Evolutionary conservation across 139 green algal species (phyloP).

Genomic region (Tetraselmis chui): DNA sequence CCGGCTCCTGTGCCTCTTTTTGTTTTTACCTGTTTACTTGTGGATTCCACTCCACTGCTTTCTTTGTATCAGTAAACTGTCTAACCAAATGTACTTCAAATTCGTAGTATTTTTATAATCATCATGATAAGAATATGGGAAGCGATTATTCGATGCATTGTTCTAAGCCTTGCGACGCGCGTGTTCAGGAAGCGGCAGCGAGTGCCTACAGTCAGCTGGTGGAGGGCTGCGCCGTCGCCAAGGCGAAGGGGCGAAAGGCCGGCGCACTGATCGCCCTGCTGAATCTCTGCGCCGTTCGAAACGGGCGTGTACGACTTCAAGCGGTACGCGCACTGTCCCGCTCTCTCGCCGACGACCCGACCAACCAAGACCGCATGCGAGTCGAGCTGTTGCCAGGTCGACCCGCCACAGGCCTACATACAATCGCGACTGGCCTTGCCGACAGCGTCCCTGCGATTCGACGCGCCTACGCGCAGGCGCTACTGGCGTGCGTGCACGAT

Average conservation of each 20-base stretch:
- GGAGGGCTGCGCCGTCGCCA: neutral
- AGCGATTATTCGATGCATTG: too few species aligned
- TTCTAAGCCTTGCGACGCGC: too few species aligned
- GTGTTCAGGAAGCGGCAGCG: neutral
- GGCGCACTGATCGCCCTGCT: neutral
- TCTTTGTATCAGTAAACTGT: too few species aligned
- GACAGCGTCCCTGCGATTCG: neutral
- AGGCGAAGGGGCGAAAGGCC: neutral
- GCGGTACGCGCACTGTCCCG: neutral
- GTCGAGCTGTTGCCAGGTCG: neutral
- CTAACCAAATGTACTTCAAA: too few species aligned
- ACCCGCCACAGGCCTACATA: neutral
- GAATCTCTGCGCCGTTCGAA: neutral
- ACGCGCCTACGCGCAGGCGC: neutral
- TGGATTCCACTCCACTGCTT: too few species aligned
- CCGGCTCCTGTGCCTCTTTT: too few species aligned
- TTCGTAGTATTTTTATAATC: too few species aligned
- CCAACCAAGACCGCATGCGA: neutral
- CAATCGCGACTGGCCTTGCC: neutral
- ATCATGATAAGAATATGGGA: too few species aligned
- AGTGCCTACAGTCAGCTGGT: neutral
- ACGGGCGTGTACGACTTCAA: neutral
- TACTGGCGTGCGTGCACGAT: neutral
- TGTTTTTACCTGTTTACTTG: too few species aligned
- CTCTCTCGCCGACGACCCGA: neutral